Percentiles rank a stretch among this genome's conserved stretches.
phyloP scores from a whole-genome alignment of 371 early-diverging fungal genomes.

The Funneliformis caledonium region DNA sequence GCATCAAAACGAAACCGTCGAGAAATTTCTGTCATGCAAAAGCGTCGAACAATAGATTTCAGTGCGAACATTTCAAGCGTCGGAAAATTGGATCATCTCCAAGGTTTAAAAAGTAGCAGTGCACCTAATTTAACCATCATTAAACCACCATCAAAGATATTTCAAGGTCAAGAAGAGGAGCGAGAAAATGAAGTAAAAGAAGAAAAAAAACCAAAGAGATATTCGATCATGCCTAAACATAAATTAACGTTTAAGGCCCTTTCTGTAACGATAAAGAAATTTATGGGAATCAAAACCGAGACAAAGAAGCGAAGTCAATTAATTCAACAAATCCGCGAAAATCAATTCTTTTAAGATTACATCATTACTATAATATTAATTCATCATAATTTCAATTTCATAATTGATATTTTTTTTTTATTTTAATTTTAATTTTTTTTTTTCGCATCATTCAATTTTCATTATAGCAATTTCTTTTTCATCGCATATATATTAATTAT shows the following conservation, averaged over 20 bases:
- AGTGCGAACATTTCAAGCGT: not conserved
- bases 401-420: too few species aligned
- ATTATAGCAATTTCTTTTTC: too few species aligned
- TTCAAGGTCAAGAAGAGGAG: not conserved
- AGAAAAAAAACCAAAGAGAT: not conserved
- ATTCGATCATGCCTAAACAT: not conserved
- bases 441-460: too few species aligned
- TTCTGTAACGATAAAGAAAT: not conserved
- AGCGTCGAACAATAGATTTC: not conserved
- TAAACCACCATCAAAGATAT: not conserved
- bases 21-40: constrained; percentile 28
- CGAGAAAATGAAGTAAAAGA: not conserved
- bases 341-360: not conserved
- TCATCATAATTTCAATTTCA: too few species aligned
- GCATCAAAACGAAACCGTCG: constrained; percentile 17
- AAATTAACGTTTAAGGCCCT: not conserved
- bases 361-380: too few species aligned
- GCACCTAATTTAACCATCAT: not conserved
- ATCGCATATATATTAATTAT: too few species aligned
- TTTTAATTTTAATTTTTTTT: too few species aligned
- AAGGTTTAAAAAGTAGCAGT: not conserved
- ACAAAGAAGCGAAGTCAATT: not conserved
- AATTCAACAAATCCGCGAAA: not conserved
- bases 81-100: not conserved
- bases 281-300: not conserved